These are phyloP conservation scores for Fomitopsis palustris DNA, from an alignment of 1,284 basidiomycete species.

Conservation along the genomic window DNA sequence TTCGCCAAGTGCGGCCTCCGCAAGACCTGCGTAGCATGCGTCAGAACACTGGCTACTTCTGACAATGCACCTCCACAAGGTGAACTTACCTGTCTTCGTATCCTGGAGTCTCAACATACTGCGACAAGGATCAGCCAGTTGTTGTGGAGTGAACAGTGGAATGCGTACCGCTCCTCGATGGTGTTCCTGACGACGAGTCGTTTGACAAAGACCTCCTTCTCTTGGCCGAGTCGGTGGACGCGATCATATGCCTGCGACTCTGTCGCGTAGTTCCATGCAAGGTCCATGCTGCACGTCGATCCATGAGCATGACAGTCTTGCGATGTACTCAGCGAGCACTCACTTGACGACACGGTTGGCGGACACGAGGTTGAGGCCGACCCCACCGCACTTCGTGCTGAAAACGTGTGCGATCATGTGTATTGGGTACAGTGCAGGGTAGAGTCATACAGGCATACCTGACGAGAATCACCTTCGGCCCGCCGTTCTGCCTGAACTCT, in stretches of 20 bases:
- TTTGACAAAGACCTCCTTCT: conserved; percentile 66
- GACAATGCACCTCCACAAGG: background rate
- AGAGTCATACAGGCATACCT: no score
- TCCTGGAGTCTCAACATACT: conserved; percentile 66
- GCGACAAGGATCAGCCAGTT: background rate
- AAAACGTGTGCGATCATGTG: background rate
- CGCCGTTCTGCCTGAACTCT: conserved; percentile 48
- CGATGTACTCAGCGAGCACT: conserved; percentile 13
- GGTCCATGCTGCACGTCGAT: conserved; percentile 47
- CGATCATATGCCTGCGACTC: conserved; percentile 66
- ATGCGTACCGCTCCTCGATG: conserved; percentile 69
- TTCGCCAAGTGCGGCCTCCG: conserved; percentile 66
- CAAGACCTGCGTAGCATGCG: conserved; percentile 37
- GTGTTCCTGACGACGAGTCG: conserved; percentile 62
- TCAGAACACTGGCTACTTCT: background rate
- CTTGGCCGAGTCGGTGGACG: conserved; percentile 67
- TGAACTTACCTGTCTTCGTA: conserved; percentile 55
- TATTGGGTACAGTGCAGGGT: no score
- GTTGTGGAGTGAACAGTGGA: background rate
- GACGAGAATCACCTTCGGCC: conserved; percentile 61
- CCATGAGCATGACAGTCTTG: background rate
- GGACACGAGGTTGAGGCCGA: conserved; percentile 61
- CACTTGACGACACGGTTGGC: conserved; percentile 70
- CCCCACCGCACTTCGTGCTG: conserved; percentile 65
- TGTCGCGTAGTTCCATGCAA: conserved; percentile 69